phyloP scores from a whole-genome alignment of 1,139 yeast species.

The Candida neerlandica region DNA sequence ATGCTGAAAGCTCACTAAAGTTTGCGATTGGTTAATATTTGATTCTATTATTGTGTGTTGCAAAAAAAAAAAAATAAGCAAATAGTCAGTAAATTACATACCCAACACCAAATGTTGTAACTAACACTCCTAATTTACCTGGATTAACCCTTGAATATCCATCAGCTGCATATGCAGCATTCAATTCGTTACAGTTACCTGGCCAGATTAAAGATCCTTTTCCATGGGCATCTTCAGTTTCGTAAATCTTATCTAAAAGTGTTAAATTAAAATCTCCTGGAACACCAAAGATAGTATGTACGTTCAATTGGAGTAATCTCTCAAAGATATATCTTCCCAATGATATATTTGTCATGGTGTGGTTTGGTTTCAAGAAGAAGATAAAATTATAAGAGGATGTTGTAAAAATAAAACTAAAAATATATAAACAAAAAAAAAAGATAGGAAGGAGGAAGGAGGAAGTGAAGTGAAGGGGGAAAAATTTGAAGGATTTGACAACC shows the following conservation, averaged over 20 bases:
- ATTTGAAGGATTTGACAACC: conserved; percentile 1
- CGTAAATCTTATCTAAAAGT: conserved; percentile 41
- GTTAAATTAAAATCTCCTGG: conserved; percentile 47
- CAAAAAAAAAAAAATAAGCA: conserved; percentile 26
- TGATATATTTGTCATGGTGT: conserved; percentile 36
- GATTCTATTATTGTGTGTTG: conserved; percentile 14
- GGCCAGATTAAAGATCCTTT: conserved; percentile 36
- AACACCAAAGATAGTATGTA: conserved; percentile 44
- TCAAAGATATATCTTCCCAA: conserved; percentile 48
- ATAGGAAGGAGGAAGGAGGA: not conserved
- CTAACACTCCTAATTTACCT: conserved; percentile 34
- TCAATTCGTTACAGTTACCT: conserved; percentile 47
- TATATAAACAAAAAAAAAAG: not conserved
- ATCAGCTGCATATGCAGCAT: conserved; percentile 48
- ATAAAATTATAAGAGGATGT: not conserved
- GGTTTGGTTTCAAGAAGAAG: not conserved
- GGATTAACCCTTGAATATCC: conserved; percentile 42
- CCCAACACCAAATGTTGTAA: conserved; percentile 48
- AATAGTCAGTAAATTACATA: not conserved
- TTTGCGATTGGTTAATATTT: not conserved
- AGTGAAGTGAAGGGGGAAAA: not conserved
- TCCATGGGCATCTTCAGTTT: conserved; percentile 29
- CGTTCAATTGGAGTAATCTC: conserved; percentile 44
- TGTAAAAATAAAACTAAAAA: not conserved
- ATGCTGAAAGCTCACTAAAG: conserved; percentile 35